phyloP scores from a whole-genome alignment of 805 yeast genomes.

The Saturnispora gosingensis region DNA sequence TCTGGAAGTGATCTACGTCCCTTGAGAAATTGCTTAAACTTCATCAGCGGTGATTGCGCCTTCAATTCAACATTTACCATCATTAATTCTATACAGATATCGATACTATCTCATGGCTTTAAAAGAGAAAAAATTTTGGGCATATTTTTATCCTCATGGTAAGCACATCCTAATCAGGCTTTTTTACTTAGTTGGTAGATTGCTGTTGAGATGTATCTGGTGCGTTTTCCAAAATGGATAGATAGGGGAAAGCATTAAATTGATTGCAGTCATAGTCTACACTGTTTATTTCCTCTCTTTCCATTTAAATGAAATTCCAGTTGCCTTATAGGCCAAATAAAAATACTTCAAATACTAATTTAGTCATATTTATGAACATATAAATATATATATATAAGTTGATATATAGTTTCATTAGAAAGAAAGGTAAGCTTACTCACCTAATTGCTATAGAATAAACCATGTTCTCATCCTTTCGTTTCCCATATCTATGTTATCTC shows the following conservation, averaged over 20 bases:
- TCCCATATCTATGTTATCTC: not conserved
- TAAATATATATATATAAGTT: not conserved
- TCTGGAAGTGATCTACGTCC: conserved; percentile 8
- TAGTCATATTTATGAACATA: not conserved
- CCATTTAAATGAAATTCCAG: not conserved
- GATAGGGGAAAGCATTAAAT: too few species aligned
- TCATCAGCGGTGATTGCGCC: conserved; percentile 6
- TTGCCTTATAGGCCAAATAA: not conserved
- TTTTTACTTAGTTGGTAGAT: not conserved
- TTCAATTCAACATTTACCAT: conserved; percentile 1
- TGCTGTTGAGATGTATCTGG: too few species aligned
- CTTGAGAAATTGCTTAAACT: conserved; percentile 1
- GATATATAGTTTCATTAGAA: not conserved
- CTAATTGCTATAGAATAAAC: not conserved
- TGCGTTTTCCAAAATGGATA: too few species aligned
- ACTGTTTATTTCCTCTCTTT: not conserved
- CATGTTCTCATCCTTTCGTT: not conserved
- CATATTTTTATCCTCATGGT: not conserved
- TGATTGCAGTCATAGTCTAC: too few species aligned
- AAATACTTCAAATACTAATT: not conserved
- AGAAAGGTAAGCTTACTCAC: not conserved
- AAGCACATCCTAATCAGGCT: not conserved
- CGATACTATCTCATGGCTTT: not conserved
- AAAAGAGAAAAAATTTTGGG: not conserved
- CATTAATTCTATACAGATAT: not conserved